Evolutionary conservation across 2,329 filamentous ascomycete species (phyloP), one percentile per base, ranked within the genome.

Genomic region (Teratosphaeria nubilosa): DNA sequence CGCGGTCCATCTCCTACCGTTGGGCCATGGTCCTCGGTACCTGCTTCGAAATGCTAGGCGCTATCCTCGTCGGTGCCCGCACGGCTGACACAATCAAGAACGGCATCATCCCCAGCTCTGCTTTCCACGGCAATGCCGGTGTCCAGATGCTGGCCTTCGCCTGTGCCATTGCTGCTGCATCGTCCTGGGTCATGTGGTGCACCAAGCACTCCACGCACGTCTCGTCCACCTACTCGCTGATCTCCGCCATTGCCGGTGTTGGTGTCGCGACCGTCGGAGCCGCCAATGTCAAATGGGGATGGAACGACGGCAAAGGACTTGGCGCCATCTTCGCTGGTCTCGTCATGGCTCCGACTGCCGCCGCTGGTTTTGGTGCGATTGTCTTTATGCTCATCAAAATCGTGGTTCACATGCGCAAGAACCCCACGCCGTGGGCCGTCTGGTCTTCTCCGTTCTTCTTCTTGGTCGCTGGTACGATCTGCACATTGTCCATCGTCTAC

Each of bases 81-180:
- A 82, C 83, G 3, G 80, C 83, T 27, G 80, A 81, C 57, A 85
- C 83, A 10, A 85, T 85, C 68, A 79, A 81, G 60, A 85, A 81
- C 65, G 81, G 81, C 60, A 77, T 86, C 56, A 79, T 86, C 65
- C 74, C 76, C 57, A 76, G 76, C 37, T 61, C 68, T 0, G 72
- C 75, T 27, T 85, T 82, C 67, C 62, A 70, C 0, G 69, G 73
- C 1, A 70, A 77, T 24, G 80, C 83, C 1, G 76, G 74, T 9
- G 58, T 74, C 9, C 67, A 70, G 60, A 68, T 71, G 63, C 58
- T 70, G 31, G 68, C 66, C 30, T 83, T 84, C 77, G 77, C 80
- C 63, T 70, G 68, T 57, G 69, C 70, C 41, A 64, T 69, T 10
- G 67, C 68, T 14, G 78, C 77, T 24, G 82, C 80, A 14, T 77